phyloP scores from a whole-genome alignment of 1,139 yeast species.

The Pneumocystis canis region DNA sequence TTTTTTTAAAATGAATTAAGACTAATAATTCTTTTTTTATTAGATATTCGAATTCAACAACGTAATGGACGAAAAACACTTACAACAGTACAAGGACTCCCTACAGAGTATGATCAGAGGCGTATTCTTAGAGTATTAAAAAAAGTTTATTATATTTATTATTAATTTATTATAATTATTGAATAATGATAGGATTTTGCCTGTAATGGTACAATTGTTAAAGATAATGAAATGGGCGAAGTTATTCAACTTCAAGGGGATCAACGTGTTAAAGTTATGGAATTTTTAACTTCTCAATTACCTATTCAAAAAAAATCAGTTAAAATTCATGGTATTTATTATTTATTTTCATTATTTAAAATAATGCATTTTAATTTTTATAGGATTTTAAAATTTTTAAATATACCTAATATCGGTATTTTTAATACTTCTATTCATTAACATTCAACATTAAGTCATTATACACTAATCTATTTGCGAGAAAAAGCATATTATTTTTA shows the following conservation, averaged over 20 bases:
- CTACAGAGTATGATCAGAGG: slow-evolving; percentile 86
- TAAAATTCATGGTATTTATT: slow-evolving; percentile 92
- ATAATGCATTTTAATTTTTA: background rate
- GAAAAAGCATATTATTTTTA: background rate
- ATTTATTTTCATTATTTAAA: background rate
- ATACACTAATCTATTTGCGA: background rate
- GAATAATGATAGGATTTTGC: slow-evolving; percentile 50
- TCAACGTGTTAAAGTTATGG: slow-evolving; percentile 92
- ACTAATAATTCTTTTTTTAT: background rate
- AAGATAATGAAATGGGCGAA: slow-evolving; percentile 91
- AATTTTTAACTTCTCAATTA: slow-evolving; percentile 74
- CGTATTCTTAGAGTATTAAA: slow-evolving; percentile 85
- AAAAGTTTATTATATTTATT: slow-evolving; percentile 30
- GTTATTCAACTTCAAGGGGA: slow-evolving; percentile 98
- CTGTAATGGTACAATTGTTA: slow-evolving; percentile 95
- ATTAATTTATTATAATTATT: background rate
- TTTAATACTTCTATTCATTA: background rate
- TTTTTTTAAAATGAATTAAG: too few relatives aligned
- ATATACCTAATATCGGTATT: too few relatives aligned
- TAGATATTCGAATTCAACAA: slow-evolving; percentile 78
- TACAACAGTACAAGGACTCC: slow-evolving; percentile 96
- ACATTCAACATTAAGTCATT: background rate
- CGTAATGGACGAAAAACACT: slow-evolving; percentile 99
- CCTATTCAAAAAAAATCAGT: slow-evolving; percentile 90
- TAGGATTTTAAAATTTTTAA: background rate